Evolutionary conservation across 768 basidiomycete species (phyloP), one percentile per base, ranked within the genome.

Genomic region (Lactarius sanguifluus): DNA sequence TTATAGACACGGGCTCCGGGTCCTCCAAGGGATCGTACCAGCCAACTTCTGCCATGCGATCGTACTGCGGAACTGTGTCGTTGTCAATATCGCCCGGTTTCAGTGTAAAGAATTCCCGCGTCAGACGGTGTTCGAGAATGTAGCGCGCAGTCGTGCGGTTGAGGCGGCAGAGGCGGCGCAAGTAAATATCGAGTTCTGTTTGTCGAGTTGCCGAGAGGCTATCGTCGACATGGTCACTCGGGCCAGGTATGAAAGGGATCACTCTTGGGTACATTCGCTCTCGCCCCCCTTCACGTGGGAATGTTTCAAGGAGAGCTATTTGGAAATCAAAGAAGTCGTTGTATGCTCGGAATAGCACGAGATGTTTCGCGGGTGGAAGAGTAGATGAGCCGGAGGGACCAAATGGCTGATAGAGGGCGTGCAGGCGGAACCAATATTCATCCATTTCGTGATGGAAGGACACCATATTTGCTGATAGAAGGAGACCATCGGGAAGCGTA

Each of bases 281-380:
- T 16, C 92, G 85, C 28, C 97, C 97, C 18, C 95, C 97, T 78
- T 99, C 97, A 55, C 84, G 84, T 8, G 96, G 95, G 77, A 96
- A 98, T 0, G 84, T 82, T 58, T 94, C 85, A 68, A 98, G 85
- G 30, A 99, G 84, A 5, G 85, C 81, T 64, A 96, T 90, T 74
- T 99, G 97, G 77, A 98, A 98, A 72, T 96, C 92, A 78, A 96
- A 98, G 77, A 99, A 99, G 77, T 99, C 96, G 72, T 96, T 92
- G 82, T 99, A 99, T 30, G 92, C 88, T 59, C 97, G 86, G 79
- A 96, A 99, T 54, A 98, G 82, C 70, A 94, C 87, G 64, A 98
- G 86, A 45, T 89, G 86, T 71, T 85, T 89, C 13, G 91, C 85
- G 12, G 83, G 81, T 5, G 91, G 89, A 32, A 88, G 82, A 18